A percentile compares a stretch with the other conserved stretches of the same genome.
phyloP scores from a whole-genome alignment of 225 moss, liverwort and hornwort genomes.

The Thuidium tamariscinum region DNA sequence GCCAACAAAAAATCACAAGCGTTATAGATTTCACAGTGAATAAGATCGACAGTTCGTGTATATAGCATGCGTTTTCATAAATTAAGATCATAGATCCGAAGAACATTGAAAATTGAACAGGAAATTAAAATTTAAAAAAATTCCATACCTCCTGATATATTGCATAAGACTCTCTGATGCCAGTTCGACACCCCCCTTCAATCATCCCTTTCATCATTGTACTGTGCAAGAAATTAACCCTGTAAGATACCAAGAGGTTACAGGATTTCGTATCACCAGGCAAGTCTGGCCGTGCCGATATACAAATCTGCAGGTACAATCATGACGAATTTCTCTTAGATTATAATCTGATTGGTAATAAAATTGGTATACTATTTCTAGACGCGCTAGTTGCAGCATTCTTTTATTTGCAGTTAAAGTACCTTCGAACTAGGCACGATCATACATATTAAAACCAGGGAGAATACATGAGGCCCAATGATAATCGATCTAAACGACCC shows the following conservation, averaged over 20 bases:
- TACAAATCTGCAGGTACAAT: conserved; percentile 25
- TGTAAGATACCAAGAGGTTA: not conserved
- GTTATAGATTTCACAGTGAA: not conserved
- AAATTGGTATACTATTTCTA: not conserved
- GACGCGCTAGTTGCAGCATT: not conserved
- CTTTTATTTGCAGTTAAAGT: not conserved
- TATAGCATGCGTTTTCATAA: not conserved
- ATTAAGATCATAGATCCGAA: not conserved
- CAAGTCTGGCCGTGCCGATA: conserved; percentile 8
- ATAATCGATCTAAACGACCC: not conserved
- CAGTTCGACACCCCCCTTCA: conserved; percentile 1
- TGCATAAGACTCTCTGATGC: not conserved
- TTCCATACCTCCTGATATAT: conserved; percentile 11
- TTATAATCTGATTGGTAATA: not conserved
- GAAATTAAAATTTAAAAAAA: too few species aligned
- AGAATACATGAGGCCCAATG: not conserved
- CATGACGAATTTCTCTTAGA: not conserved
- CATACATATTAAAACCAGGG: not conserved
- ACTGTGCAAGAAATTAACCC: not conserved
- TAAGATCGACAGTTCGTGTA: not conserved
- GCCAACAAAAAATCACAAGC: not conserved
- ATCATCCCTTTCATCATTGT: conserved; percentile 7
- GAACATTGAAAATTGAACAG: not conserved
- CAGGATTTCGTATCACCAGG: not conserved
- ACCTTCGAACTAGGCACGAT: not conserved